phyloP scores from a whole-genome alignment of 225 moss, liverwort and hornwort species.

The Asterella californica region DNA sequence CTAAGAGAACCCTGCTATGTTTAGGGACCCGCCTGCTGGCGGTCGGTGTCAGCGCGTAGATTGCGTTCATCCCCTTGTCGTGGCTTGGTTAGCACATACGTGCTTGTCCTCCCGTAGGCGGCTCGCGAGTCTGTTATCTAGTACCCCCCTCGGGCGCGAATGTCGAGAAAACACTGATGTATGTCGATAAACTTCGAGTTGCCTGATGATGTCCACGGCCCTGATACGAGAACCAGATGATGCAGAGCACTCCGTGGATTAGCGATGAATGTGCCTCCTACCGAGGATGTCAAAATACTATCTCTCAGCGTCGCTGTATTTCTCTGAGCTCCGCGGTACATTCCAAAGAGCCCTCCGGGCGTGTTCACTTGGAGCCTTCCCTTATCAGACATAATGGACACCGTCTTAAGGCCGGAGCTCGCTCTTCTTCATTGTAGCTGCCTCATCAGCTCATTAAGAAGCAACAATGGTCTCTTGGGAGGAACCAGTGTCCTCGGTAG shows the following conservation, averaged over 20 bases:
- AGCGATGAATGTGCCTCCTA: background rate
- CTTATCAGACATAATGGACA: background rate
- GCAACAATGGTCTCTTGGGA: background rate
- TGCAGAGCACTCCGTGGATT: background rate
- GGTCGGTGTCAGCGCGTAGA: conserved; percentile 11
- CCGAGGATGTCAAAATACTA: background rate
- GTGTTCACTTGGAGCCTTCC: too few relatives aligned
- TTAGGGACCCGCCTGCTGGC: background rate
- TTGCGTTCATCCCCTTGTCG: background rate
- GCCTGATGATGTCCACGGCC: background rate
- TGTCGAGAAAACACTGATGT: background rate
- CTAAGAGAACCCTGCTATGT: background rate
- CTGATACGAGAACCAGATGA: background rate
- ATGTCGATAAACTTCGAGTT: background rate
- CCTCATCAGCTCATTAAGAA: background rate
- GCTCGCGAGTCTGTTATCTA: background rate
- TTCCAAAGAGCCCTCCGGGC: too few relatives aligned
- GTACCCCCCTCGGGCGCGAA: background rate
- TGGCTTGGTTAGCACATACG: background rate
- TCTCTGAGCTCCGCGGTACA: background rate
- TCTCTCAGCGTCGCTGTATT: background rate
- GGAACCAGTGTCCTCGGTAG: background rate
- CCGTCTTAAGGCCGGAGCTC: background rate
- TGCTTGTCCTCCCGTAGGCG: background rate
- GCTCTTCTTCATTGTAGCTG: background rate